Conservation (phyloP, 257 asterid species). For the Echites panduratus region DNA sequence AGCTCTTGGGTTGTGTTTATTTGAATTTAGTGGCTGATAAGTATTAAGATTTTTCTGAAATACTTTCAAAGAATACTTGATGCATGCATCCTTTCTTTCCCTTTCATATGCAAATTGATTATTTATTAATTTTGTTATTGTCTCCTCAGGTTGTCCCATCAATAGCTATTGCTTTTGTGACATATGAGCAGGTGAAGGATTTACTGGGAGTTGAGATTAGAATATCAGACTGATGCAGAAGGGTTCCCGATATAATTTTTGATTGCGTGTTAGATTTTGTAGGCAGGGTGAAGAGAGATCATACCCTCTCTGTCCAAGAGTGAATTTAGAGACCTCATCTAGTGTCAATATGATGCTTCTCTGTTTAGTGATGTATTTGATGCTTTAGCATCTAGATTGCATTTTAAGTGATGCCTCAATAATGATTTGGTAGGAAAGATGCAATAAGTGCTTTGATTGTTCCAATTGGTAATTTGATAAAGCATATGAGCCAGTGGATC, state of each 20-base stretch:
- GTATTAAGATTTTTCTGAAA: neutral
- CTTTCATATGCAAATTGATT: neutral
- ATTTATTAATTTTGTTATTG: slow-evolving; percentile 10
- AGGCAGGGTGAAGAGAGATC: slow-evolving; percentile 31
- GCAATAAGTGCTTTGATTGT: slow-evolving; percentile 10
- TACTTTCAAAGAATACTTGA: neutral
- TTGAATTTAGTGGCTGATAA: neutral
- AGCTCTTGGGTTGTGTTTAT: neutral
- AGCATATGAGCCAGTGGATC: neutral
- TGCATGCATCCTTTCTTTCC: neutral
- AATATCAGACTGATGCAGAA: slow-evolving; percentile 62
- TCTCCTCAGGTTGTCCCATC: slow-evolving; percentile 80
- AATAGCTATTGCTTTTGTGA: slow-evolving; percentile 84
- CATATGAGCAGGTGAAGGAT: slow-evolving; percentile 91
- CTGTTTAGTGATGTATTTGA: slow-evolving; percentile 8
- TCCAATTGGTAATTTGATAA: slow-evolving; percentile 7
- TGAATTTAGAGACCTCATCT: slow-evolving; percentile 13
- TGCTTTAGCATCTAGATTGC: slow-evolving; percentile 12
- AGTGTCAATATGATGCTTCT: slow-evolving; percentile 18
- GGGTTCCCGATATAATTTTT: slow-evolving; percentile 14
- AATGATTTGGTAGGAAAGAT: slow-evolving; percentile 8
- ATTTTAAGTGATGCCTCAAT: slow-evolving; percentile 14
- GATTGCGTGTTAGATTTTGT: slow-evolving; percentile 34
- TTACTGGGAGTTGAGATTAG: slow-evolving; percentile 78
- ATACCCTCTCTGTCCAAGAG: slow-evolving; percentile 14